Conservation (phyloP, 1,139 yeast species). For the Spencermartinsiella ligniputridi region DNA sequence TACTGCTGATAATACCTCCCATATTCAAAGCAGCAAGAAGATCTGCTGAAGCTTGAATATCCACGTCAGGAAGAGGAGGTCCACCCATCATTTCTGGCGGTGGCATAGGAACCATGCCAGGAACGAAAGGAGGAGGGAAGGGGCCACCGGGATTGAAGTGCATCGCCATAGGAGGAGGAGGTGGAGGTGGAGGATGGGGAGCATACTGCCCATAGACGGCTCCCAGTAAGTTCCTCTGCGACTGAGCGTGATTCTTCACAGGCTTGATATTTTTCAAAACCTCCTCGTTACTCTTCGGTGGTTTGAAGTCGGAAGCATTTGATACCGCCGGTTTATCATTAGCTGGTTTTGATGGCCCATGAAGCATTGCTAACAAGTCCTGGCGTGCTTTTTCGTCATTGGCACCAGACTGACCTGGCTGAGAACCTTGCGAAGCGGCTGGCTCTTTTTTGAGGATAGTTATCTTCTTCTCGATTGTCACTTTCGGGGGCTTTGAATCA, state of each 20-base stretch:
- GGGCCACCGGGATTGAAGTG: slow-evolving; percentile 12
- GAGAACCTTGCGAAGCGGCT: slow-evolving; percentile 8
- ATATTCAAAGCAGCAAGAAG: slow-evolving; percentile 28
- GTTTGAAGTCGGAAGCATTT: slow-evolving; percentile 16
- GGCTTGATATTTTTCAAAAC: slow-evolving; percentile 38
- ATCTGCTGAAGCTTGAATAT: slow-evolving; percentile 27
- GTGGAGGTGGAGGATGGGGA: slow-evolving; percentile 35
- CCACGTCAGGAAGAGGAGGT: slow-evolving; percentile 8
- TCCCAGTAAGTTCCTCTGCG: slow-evolving; percentile 44
- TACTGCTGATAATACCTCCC: slow-evolving; percentile 15
- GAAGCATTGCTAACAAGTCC: slow-evolving; percentile 40
- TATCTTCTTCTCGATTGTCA: neutral
- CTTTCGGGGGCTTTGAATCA: slow-evolving; percentile 5
- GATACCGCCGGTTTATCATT: slow-evolving; percentile 29
- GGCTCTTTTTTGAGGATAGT: slow-evolving; percentile 3
- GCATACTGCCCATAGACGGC: slow-evolving; percentile 36
- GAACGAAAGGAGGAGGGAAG: slow-evolving; percentile 19
- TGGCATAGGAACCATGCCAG: slow-evolving; percentile 14
- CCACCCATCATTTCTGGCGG: slow-evolving; percentile 21
- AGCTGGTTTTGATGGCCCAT: too few species aligned
- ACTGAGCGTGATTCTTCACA: slow-evolving; percentile 29
- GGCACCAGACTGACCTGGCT: neutral
- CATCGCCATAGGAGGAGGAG: slow-evolving; percentile 15
- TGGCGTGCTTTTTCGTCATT: slow-evolving; percentile 25
- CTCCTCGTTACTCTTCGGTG: slow-evolving; percentile 26